These are phyloP conservation scores for Penicillium sp. DNA, from an alignment of 2,329 filamentous ascomycete species.

Conservation along the genomic window DNA sequence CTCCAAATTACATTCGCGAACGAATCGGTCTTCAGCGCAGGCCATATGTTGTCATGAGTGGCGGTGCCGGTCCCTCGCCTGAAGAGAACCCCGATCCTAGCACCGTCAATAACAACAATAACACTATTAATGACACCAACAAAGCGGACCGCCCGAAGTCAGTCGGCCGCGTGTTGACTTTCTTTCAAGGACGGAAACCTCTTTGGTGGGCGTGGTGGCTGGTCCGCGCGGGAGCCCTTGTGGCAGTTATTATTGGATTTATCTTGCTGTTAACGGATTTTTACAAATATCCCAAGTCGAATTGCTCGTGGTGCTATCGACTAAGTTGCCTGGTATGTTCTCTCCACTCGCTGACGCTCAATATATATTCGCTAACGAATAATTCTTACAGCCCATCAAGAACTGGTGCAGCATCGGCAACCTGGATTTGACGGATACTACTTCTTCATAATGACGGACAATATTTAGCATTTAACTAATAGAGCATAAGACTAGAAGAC, in stretches of 20 bases:
- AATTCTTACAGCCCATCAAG: conserved; percentile 35
- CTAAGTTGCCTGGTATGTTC: conserved; percentile 75
- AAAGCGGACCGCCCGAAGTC: conserved; percentile 28
- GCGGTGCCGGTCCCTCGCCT: conserved; percentile 36
- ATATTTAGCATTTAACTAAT: neutral
- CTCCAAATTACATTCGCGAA: conserved; percentile 72
- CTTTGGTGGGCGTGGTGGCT: conserved; percentile 99
- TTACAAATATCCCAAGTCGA: conserved; percentile 66
- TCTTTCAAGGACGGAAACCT: conserved; percentile 88
- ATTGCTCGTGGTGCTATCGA: conserved; percentile 91
- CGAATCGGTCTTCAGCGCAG: conserved; percentile 66
- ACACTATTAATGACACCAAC: conserved; percentile 33
- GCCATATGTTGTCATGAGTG: conserved; percentile 66
- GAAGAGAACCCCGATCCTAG: conserved; percentile 15
- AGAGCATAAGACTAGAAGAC: neutral
- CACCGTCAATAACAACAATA: neutral
- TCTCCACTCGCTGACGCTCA: neutral
- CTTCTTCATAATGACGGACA: neutral
- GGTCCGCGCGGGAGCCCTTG: conserved; percentile 70
- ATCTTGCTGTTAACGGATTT: conserved; percentile 88
- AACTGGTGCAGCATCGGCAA: conserved; percentile 42
- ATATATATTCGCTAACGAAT: neutral
- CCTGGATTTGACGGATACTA: conserved; percentile 19
- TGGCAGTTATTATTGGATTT: conserved; percentile 79
- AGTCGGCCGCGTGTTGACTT: conserved; percentile 52